A percentile compares a stretch with the other conserved stretches of the same genome.
Evolutionary conservation across 345 rosid species (phyloP).

Genomic region (Heritiera littoralis): DNA sequence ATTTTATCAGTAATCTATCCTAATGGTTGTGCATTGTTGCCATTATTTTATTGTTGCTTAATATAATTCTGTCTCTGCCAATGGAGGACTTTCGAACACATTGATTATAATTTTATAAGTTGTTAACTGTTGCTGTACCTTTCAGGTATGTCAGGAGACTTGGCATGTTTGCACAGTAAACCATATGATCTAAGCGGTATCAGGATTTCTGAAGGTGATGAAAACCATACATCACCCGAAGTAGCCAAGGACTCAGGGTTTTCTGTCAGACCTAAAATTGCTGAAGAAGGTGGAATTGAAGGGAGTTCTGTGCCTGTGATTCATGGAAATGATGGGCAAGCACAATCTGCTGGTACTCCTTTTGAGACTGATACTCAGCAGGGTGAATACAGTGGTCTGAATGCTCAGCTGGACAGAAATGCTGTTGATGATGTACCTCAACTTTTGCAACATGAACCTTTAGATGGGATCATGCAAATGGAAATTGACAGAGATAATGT

Average conservation of each 20-base stretch:
- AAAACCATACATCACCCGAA: slow-evolving; percentile 41
- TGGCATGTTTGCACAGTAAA: slow-evolving; percentile 56
- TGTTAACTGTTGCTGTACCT: slow-evolving; percentile 21
- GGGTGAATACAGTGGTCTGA: slow-evolving; percentile 27
- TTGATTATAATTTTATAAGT: neutral
- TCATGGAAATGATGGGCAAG: slow-evolving; percentile 33
- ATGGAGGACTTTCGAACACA: neutral
- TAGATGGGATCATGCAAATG: slow-evolving; percentile 44
- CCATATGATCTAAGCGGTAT: slow-evolving; percentile 64
- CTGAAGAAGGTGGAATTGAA: slow-evolving; percentile 41
- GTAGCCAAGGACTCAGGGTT: slow-evolving; percentile 42
- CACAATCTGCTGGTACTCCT: slow-evolving; percentile 32
- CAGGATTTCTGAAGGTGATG: slow-evolving; percentile 47
- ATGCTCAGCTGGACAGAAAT: slow-evolving; percentile 31
- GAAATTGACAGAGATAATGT: slow-evolving; percentile 42
- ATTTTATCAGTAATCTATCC: neutral
- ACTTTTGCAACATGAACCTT: slow-evolving; percentile 40
- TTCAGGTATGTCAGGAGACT: slow-evolving; percentile 74
- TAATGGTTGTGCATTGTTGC: neutral
- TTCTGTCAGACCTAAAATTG: slow-evolving; percentile 34
- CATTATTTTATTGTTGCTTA: slow-evolving; percentile 13
- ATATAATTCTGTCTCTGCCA: neutral
- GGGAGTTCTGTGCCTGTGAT: slow-evolving; percentile 29
- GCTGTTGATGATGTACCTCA: slow-evolving; percentile 27
- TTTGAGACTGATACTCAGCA: slow-evolving; percentile 30